A percentile compares a stretch with the other conserved stretches of the same genome.
These are phyloP conservation scores for Microascus cirrosus DNA, from an alignment of 2,329 filamentous ascomycete genomes.

Conservation along the genomic window DNA sequence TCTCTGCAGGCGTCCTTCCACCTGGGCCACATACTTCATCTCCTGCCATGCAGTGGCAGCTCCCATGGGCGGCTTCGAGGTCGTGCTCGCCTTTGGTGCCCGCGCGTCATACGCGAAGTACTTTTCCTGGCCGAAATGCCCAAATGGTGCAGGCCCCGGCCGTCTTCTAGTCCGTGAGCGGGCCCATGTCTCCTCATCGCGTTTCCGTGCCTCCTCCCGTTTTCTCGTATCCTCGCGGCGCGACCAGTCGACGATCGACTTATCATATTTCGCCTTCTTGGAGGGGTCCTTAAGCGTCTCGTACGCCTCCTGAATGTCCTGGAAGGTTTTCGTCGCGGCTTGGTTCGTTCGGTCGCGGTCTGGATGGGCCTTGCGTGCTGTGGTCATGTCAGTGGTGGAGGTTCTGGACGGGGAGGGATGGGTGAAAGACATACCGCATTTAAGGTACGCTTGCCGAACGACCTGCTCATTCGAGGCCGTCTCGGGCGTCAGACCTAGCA, in stretches of 20 bases:
- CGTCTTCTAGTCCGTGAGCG: not conserved
- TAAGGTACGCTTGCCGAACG: constrained; percentile 3
- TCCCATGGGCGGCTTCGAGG: not conserved
- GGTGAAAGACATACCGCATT: constrained; percentile 2
- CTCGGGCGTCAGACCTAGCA: constrained; percentile 46
- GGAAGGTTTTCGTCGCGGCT: constrained; percentile 69
- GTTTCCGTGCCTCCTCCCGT: constrained; percentile 26
- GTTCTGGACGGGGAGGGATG: not conserved
- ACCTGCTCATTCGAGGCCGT: not conserved
- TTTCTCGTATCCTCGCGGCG: constrained; percentile 49
- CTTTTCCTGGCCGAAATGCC: constrained; percentile 4
- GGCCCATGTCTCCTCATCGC: not conserved
- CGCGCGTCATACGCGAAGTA: constrained; percentile 1
- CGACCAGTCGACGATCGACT: constrained; percentile 37
- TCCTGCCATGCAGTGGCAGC: constrained; percentile 2
- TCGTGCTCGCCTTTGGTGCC: not conserved
- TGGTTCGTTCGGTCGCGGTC: constrained; percentile 82
- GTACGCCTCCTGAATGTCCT: constrained; percentile 76
- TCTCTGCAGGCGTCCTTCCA: no score
- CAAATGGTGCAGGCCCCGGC: not conserved
- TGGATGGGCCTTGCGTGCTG: constrained; percentile 77
- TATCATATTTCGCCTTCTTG: constrained; percentile 41
- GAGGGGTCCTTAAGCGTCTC: constrained; percentile 53
- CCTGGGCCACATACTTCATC: not conserved
- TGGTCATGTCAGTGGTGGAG: not conserved